Evolutionary conservation across 73 alveolate species (phyloP).

Genomic region (Halteria grandinella): DNA sequence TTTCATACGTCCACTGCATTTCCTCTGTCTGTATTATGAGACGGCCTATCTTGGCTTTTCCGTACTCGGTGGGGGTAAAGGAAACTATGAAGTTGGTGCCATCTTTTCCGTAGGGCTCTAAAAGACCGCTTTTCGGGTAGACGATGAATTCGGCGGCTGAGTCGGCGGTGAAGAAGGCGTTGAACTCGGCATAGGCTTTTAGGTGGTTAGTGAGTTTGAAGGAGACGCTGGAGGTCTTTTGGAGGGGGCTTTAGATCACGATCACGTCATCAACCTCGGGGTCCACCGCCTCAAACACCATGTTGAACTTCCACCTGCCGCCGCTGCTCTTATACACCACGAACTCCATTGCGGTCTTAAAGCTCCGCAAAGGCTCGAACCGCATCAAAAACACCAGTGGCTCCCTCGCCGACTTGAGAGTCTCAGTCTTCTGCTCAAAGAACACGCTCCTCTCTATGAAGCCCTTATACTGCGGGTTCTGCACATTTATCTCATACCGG

Average conservation of each 20-base stretch:
- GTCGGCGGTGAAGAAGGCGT: slow-evolving; percentile 95
- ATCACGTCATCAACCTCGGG: slow-evolving; percentile 98
- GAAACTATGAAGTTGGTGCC: slow-evolving; percentile 96
- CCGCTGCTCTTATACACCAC: slow-evolving; percentile 92
- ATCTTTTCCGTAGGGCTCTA: slow-evolving; percentile 95
- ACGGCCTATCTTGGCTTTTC: slow-evolving; percentile 94
- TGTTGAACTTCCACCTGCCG: slow-evolving; percentile 97
- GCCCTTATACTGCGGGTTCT: slow-evolving; percentile 76
- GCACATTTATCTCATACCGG: slow-evolving; percentile 86
- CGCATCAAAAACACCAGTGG: slow-evolving; percentile 87
- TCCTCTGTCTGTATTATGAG: slow-evolving; percentile 97
- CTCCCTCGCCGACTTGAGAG: slow-evolving; percentile 69
- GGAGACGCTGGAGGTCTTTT: slow-evolving; percentile 90
- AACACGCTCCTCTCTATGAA: slow-evolving; percentile 91
- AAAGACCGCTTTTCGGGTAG: slow-evolving; percentile 91
- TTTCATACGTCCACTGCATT: slow-evolving; percentile 95
- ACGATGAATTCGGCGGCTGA: slow-evolving; percentile 94
- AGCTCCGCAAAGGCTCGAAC: slow-evolving; percentile 96
- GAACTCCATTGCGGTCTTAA: slow-evolving; percentile 92
- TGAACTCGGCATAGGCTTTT: slow-evolving; percentile 92
- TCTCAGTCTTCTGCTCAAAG: slow-evolving; percentile 82
- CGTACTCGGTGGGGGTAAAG: slow-evolving; percentile 97
- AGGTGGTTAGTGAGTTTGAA: slow-evolving; percentile 92
- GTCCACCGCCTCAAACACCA: slow-evolving; percentile 92
- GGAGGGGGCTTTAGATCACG: slow-evolving; percentile 87